Percentiles rank a stretch among this genome's conserved stretches.
phyloP scores from a whole-genome alignment of 163 green algal species.

The Chlorella variabilis region DNA sequence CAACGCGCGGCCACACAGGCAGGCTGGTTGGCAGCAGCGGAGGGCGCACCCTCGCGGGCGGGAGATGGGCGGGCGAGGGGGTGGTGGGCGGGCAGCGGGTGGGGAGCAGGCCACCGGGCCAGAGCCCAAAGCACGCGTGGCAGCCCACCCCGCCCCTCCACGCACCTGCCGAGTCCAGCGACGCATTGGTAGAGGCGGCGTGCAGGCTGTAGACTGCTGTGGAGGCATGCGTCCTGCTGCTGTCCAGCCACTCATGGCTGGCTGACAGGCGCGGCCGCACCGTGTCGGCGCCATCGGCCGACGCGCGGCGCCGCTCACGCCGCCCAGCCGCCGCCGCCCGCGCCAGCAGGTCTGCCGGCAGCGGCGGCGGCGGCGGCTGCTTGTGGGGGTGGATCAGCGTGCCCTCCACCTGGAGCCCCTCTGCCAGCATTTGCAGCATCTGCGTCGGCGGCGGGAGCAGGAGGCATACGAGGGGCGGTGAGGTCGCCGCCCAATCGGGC shows the following conservation, averaged over 20 bases:
- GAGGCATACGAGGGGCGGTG: not conserved
- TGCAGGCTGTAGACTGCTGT: not conserved
- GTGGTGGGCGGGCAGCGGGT: too few species aligned
- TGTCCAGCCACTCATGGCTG: not conserved
- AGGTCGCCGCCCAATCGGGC: not conserved
- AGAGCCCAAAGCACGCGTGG: too few species aligned
- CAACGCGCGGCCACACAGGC: not conserved
- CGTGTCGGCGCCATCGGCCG: conserved; percentile 5
- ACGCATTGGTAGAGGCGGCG: not conserved
- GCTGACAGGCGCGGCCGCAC: not conserved
- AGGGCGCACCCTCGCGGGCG: not conserved
- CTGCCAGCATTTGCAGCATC: conserved; percentile 23
- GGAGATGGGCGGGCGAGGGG: too few species aligned
- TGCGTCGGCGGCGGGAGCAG: not conserved
- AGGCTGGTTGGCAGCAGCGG: not conserved
- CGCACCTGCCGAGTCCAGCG: not conserved
- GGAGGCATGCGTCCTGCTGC: not conserved
- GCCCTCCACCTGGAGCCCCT: not conserved
- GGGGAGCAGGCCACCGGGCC: too few species aligned
- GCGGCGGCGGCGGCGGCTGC: not conserved
- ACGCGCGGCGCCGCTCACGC: not conserved
- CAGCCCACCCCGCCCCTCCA: not conserved
- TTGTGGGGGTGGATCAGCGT: not conserved
- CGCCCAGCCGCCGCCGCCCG: not conserved
- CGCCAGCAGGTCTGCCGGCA: conserved; percentile 5